A percentile compares a stretch with the other conserved stretches of the same genome.
Evolutionary conservation across 2,329 filamentous ascomycete genomes (phyloP).

Genomic region (Aureobasidium lini): DNA sequence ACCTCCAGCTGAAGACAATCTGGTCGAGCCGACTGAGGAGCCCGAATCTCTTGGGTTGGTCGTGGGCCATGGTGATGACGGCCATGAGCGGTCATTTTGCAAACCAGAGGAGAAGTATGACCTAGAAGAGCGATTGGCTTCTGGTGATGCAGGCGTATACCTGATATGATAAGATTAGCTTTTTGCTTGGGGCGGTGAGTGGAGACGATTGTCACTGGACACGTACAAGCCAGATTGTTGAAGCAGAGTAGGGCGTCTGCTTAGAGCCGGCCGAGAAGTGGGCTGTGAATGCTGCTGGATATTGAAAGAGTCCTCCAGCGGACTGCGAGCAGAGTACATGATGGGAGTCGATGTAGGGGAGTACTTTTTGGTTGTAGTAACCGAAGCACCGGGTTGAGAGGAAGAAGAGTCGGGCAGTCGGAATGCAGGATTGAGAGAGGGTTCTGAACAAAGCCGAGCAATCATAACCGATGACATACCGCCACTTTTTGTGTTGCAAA

Average conservation of each 20-base stretch:
- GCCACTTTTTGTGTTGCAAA: slow-evolving; percentile 9
- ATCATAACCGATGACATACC: slow-evolving; percentile 15
- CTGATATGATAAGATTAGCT: slow-evolving; percentile 11
- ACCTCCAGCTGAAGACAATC: background rate
- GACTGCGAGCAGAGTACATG: slow-evolving; percentile 7
- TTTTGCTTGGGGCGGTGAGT: background rate
- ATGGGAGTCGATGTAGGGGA: slow-evolving; percentile 16
- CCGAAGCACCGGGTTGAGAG: slow-evolving; percentile 59
- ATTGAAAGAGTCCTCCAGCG: slow-evolving; percentile 4
- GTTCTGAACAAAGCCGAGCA: slow-evolving; percentile 11
- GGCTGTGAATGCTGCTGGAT: background rate
- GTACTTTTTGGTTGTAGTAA: slow-evolving; percentile 13
- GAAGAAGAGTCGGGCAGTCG: slow-evolving; percentile 58
- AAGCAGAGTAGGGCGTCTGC: slow-evolving; percentile 2
- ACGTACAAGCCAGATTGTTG: slow-evolving; percentile 9
- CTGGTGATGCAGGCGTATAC: slow-evolving; percentile 8
- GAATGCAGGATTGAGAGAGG: slow-evolving; percentile 13
- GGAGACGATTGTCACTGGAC: background rate
- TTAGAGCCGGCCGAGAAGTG: background rate
- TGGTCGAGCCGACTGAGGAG: slow-evolving; percentile 4
- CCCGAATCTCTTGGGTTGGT: slow-evolving; percentile 6
- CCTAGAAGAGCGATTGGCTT: background rate
- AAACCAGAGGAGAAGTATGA: slow-evolving; percentile 3
- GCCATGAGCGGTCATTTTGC: slow-evolving; percentile 2
- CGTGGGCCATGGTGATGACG: slow-evolving; percentile 6